Evolutionary conservation across 2,329 filamentous ascomycete genomes (phyloP).

Genomic region (Tolypocladium paradoxum): DNA sequence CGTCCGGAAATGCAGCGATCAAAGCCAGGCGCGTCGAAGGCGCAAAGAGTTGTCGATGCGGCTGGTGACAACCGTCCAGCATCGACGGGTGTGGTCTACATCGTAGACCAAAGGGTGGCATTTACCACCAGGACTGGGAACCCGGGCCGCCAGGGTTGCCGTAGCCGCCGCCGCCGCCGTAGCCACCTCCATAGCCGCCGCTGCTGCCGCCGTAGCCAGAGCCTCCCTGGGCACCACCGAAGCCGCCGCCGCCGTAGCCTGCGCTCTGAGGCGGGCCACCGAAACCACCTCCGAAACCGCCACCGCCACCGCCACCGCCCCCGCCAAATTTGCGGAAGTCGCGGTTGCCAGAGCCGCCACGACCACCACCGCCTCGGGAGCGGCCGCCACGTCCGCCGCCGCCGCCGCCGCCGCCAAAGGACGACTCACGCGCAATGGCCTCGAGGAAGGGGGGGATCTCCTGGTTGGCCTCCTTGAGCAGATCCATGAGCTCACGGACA

Average conservation of each 20-base stretch:
- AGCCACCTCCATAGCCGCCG: conserved; percentile 28
- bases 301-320: conserved; percentile 35
- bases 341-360: conserved; percentile 65
- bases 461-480: conserved; percentile 97
- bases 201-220: conserved; percentile 28
- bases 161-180: conserved; percentile 37
- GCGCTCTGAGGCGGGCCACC: conserved; percentile 17
- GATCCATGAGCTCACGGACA: conserved; percentile 90
- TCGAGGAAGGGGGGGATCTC: conserved; percentile 91
- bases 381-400: conserved; percentile 55
- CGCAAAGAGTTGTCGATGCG: conserved; percentile 6
- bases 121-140: conserved; percentile 56
- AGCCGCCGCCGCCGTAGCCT: conserved; percentile 29
- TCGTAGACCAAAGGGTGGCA: conserved; percentile 31
- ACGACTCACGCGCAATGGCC: conserved; percentile 91
- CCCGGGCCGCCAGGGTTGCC: conserved; percentile 61
- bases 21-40: conserved; percentile 8
- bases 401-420: conserved; percentile 66
- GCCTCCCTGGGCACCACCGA: conserved; percentile 21
- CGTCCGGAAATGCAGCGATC: conserved; percentile 11
- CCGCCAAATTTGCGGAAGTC: conserved; percentile 79
- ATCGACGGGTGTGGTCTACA: conserved; percentile 4
- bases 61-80: not conserved
- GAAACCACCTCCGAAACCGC: conserved; percentile 26
- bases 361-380: conserved; percentile 42